These are phyloP conservation scores for Eutrema japonicum DNA, from an alignment of 345 rosid species.

Conservation along the genomic window DNA sequence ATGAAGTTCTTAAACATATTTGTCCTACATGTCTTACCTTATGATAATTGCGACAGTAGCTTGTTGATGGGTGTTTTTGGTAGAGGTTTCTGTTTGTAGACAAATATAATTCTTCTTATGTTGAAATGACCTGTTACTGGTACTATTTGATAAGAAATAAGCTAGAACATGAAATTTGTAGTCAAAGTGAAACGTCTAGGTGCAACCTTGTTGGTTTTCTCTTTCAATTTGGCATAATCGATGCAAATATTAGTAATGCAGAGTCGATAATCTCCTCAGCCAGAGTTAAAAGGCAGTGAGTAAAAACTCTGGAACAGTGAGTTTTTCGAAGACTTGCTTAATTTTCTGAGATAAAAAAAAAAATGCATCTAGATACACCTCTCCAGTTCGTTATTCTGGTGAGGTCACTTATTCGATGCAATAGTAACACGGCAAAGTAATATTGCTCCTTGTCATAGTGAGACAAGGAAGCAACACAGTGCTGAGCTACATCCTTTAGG, in stretches of 20 bases:
- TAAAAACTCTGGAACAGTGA: slow-evolving; percentile 40
- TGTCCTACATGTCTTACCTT: slow-evolving; percentile 5
- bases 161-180: slow-evolving; percentile 14
- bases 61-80: slow-evolving; percentile 10
- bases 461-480: slow-evolving; percentile 50
- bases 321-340: background rate
- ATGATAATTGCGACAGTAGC: slow-evolving; percentile 1
- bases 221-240: slow-evolving; percentile 41
- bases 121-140: background rate
- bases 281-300: slow-evolving; percentile 38
- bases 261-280: slow-evolving; percentile 46
- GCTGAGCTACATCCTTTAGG: slow-evolving; percentile 60
- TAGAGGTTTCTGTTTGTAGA: background rate
- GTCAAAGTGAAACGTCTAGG: slow-evolving; percentile 32
- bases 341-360: slow-evolving; percentile 1
- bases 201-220: slow-evolving; percentile 41
- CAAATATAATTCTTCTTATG: background rate
- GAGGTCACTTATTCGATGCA: slow-evolving; percentile 88
- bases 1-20: background rate
- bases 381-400: slow-evolving; percentile 65
- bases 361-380: slow-evolving; percentile 86
- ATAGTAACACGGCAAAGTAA: slow-evolving; percentile 61
- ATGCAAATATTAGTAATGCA: slow-evolving; percentile 46
- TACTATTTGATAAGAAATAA: background rate
- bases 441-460: slow-evolving; percentile 64